phyloP scores from a whole-genome alignment of 2,329 filamentous ascomycete species.

The Curvularia eragrostidis region DNA sequence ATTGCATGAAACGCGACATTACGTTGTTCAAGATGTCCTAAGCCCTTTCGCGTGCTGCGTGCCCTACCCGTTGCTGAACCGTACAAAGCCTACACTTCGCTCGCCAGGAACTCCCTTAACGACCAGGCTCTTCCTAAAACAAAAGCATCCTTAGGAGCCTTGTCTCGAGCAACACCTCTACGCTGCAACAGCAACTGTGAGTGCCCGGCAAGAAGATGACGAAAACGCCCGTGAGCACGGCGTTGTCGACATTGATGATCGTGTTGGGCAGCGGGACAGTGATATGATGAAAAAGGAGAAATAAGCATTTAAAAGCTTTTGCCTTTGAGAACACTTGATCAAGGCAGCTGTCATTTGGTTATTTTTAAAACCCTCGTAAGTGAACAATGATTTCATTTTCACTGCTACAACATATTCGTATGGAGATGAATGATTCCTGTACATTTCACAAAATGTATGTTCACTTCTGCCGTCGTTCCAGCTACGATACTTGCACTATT shows the following conservation, averaged over 20 bases:
- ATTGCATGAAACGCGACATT: constrained; percentile 4
- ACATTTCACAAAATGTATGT: neutral
- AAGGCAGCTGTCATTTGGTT: too few relatives aligned
- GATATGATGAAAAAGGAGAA: neutral
- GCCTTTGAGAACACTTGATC: neutral
- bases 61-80: too few relatives aligned
- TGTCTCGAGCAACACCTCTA: too few relatives aligned
- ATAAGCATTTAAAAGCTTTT: neutral
- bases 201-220: too few relatives aligned
- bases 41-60: too few relatives aligned
- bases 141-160: neutral
- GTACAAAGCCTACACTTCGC: neutral
- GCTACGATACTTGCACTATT: neutral
- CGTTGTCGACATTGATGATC: neutral
- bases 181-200: too few relatives aligned
- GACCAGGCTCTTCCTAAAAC: neutral
- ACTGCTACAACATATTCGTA: neutral
- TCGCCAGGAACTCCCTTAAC: neutral
- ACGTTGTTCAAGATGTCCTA: neutral
- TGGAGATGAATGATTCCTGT: neutral
- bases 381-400: too few relatives aligned
- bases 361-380: too few relatives aligned
- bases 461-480: neutral
- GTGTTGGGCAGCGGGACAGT: neutral
- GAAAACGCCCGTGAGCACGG: neutral